Base-by-base conservation (phyloP, 495 filamentous ascomycete species). In the Aspergillus asperescens region DNA sequence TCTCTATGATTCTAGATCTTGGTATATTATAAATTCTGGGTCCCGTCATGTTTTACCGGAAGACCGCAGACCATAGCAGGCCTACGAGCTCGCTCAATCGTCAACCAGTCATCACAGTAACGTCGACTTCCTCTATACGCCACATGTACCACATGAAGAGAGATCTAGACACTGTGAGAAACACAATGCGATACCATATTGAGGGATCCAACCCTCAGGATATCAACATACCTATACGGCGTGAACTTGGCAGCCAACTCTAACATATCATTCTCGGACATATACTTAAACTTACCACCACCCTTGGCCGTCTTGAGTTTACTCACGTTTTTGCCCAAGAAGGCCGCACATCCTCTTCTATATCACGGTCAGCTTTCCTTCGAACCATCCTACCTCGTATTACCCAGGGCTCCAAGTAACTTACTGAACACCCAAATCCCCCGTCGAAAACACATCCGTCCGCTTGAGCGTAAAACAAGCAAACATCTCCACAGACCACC, bases 401-500 rank as follows among this genome's bases (percentile, higher is more conserved):
- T n/a, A n/a, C n/a, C n/a, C n/a, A 23, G 19, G 38, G 20, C 22
- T 9, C 44, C 22, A 23, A 5, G n/a, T 38, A 28, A 41, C 81
- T 70, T 67, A 84, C 82, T 96, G 91, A 45, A 98, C 89, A 13
- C 93, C 93, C 62, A 98, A 67, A 75, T 98, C 93, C 0, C 93
- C 94, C 13, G 86, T 84, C 5, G 86, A 89, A 61, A 98, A 95
- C 22, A 98, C 85, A 75, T 97, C 92, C 77, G 87, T 84, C 20
- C 94, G 77, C 77, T 95, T 96, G 38, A 97, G 70, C 9, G 79
- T 85, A 68, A 97, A 97, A 63, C 86, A 87, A 54, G 90, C 86
- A 72, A 98, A 98, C 92, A 96, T 97, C 75, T 96, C 91, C 18
- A 92, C 93, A 47, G 84, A 89, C 93, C 94, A 97, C 54, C 71